Conservation (phyloP, 148 eudicot genomes). For the Rhododendron griersonianum region DNA sequence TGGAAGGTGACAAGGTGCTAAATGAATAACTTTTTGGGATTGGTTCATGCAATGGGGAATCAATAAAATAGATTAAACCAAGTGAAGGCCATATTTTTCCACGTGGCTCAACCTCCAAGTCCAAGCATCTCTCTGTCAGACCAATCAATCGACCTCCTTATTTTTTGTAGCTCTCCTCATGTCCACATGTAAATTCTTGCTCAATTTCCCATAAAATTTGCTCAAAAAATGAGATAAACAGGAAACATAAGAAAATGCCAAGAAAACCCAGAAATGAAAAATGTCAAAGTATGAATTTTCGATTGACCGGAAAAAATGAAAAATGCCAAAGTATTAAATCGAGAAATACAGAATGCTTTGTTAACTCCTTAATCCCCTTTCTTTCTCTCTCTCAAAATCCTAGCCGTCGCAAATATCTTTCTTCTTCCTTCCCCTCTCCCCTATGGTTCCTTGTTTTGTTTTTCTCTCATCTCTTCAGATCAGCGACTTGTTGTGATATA, state of each 20-base stretch:
- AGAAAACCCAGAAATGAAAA: neutral
- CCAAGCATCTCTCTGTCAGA: neutral
- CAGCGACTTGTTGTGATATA: accelerated
- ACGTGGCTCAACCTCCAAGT: neutral
- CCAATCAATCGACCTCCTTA: neutral
- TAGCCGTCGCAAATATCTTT: too few species aligned
- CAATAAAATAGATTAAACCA: neutral
- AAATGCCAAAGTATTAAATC: neutral
- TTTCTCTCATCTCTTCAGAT: too few species aligned
- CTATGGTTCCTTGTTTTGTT: too few species aligned
- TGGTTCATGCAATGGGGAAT: neutral
- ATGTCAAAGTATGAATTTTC: neutral
- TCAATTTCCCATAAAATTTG: neutral
- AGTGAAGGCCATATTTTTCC: neutral
- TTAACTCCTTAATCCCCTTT: too few species aligned
- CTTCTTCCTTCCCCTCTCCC: too few species aligned
- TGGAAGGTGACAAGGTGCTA: neutral
- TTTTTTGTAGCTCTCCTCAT: neutral
- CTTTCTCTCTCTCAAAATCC: too few species aligned
- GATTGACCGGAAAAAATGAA: neutral
- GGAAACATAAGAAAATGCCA: neutral
- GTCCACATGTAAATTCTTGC: neutral
- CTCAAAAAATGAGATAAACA: neutral
- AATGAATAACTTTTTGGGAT: neutral
- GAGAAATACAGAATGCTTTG: too few species aligned